Evolutionary conservation across 1,284 basidiomycete genomes (phyloP).

Genomic region (Agaricales sp.): DNA sequence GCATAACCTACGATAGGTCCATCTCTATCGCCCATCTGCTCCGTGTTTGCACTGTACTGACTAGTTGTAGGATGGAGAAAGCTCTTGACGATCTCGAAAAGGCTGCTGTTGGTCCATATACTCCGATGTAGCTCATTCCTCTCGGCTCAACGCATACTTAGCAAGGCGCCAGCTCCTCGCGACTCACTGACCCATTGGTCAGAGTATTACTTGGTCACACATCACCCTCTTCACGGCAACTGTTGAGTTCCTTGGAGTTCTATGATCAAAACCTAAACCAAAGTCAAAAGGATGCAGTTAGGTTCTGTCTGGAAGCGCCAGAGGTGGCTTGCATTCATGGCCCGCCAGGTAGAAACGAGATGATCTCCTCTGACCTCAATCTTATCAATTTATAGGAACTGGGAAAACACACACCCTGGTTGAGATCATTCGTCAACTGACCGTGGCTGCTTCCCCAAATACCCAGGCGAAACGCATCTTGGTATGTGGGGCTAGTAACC

Average conservation of each 20-base stretch:
- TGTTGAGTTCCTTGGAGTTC: constrained; percentile 42
- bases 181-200: constrained; percentile 33
- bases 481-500: constrained; percentile 86
- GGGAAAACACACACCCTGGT: constrained; percentile 91
- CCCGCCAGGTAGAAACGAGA: constrained; percentile 80
- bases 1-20: constrained; percentile 83
- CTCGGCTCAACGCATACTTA: constrained; percentile 11
- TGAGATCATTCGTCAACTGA: constrained; percentile 81
- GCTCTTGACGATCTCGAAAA: constrained; percentile 60
- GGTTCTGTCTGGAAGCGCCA: constrained; percentile 58
- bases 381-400: constrained; percentile 41
- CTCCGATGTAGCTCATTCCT: constrained; percentile 7
- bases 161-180: constrained; percentile 30
- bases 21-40: constrained; percentile 2
- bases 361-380: background rate
- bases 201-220: constrained; percentile 60
- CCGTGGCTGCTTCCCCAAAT: constrained; percentile 36
- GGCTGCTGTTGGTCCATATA: constrained; percentile 14
- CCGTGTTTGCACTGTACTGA: background rate
- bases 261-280: constrained; percentile 73
- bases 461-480: constrained; percentile 51
- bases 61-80: constrained; percentile 64
- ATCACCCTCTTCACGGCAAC: constrained; percentile 27
- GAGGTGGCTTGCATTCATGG: constrained; percentile 94
- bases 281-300: constrained; percentile 77